phyloP scores from a whole-genome alignment of 495 filamentous ascomycete genomes.

The Podospora pseudopauciseta region DNA sequence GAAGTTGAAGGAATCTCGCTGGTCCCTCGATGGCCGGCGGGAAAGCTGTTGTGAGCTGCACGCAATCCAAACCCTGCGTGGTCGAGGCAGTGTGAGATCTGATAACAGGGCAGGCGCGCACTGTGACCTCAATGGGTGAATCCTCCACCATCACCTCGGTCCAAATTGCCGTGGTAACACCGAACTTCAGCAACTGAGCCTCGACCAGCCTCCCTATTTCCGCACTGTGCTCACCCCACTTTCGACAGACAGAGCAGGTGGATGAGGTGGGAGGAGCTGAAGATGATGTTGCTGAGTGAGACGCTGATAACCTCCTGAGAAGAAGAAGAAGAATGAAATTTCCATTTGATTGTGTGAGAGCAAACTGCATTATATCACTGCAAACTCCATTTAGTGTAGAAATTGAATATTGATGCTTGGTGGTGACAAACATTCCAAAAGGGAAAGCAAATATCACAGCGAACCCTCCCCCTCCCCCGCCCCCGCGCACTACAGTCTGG shows the following conservation, averaged over 20 bases:
- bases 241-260: background rate
- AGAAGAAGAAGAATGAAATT: background rate
- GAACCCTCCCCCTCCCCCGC: background rate
- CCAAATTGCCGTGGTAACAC: slow-evolving; percentile 3
- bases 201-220: background rate
- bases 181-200: background rate
- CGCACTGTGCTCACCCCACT: slow-evolving; percentile 3
- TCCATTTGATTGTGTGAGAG: background rate
- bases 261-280: background rate
- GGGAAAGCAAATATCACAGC: background rate
- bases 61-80: slow-evolving; percentile 7
- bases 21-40: background rate
- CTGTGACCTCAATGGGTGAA: background rate
- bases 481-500: background rate
- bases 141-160: slow-evolving; percentile 2
- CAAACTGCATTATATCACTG: background rate
- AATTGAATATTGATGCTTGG: background rate
- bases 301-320: background rate
- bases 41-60: background rate
- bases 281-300: slow-evolving; percentile 6
- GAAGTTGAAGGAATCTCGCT: background rate
- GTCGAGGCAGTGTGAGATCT: background rate
- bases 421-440: background rate
- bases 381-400: background rate
- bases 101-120: background rate